Evolutionary conservation across 1,139 yeast species (phyloP).

Genomic region (Trichomonascaceae sp.): DNA sequence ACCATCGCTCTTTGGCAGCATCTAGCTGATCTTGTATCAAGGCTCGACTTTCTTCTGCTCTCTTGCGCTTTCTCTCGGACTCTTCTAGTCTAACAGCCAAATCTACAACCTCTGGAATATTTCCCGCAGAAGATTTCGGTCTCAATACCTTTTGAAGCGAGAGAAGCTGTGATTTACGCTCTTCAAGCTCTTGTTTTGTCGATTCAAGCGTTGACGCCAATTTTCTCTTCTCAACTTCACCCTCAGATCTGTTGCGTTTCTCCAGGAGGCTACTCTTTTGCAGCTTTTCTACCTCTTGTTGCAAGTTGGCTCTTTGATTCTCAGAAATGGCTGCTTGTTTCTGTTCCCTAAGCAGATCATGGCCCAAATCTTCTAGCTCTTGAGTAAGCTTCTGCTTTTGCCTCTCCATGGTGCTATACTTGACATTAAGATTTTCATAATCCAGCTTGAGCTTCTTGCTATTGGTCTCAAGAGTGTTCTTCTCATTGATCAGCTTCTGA

Average conservation of each 20-base stretch:
- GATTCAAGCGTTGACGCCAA: constrained; percentile 23
- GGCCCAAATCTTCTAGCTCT: constrained; percentile 63
- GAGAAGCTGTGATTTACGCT: constrained; percentile 24
- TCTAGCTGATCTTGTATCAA: constrained; percentile 28
- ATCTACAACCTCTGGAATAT: constrained; percentile 24
- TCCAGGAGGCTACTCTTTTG: constrained; percentile 24
- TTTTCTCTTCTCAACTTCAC: constrained; percentile 27
- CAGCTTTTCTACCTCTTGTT: constrained; percentile 22
- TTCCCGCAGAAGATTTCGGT: constrained; percentile 16
- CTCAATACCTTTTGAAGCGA: constrained; percentile 25
- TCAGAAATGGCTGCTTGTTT: constrained; percentile 25
- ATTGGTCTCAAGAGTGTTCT: constrained; percentile 37
- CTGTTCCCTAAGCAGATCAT: constrained; percentile 27
- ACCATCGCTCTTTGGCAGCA: constrained; percentile 28
- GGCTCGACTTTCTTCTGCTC: constrained; percentile 26
- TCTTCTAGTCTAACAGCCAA: constrained; percentile 27
- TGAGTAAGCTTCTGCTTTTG: constrained; percentile 62
- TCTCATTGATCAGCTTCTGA: constrained; percentile 30
- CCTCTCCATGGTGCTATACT: constrained; percentile 21
- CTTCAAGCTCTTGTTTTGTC: constrained; percentile 24
- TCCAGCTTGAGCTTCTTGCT: constrained; percentile 32
- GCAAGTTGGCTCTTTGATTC: constrained; percentile 19
- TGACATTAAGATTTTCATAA: constrained; percentile 23
- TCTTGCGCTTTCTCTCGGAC: constrained; percentile 25
- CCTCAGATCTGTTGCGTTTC: constrained; percentile 26